phyloP scores from a whole-genome alignment of 768 basidiomycete genomes.

The Collybiopsis confluens region DNA sequence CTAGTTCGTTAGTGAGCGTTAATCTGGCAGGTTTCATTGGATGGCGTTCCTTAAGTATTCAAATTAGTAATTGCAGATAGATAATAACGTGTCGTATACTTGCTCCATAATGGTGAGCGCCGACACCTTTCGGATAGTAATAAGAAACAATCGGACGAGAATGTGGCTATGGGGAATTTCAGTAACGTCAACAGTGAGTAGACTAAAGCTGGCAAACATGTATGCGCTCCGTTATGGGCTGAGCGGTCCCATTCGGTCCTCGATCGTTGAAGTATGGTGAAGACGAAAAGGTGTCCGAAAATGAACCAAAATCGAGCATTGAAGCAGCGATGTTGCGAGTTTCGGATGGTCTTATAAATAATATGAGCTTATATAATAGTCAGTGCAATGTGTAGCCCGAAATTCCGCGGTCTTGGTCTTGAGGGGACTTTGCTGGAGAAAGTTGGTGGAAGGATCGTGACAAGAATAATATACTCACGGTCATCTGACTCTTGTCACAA shows the following conservation, averaged over 20 bases:
- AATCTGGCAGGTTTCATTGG: conserved; percentile 98
- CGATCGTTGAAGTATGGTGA: conserved; percentile 75
- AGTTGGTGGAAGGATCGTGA: too few relatives aligned
- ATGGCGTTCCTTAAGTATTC: conserved; percentile 74
- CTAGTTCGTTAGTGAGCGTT: conserved; percentile 93
- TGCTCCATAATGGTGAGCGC: conserved; percentile 96
- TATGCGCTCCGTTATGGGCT: conserved; percentile 76
- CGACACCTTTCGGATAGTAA: conserved; percentile 92
- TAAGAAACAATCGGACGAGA: conserved; percentile 91
- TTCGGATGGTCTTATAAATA: too few relatives aligned
- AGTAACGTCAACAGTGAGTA: background rate
- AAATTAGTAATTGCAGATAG: background rate
- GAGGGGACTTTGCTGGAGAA: too few relatives aligned
- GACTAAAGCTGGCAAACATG: conserved; percentile 45
- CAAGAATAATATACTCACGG: background rate
- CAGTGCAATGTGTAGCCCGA: too few relatives aligned
- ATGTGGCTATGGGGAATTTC: conserved; percentile 47
- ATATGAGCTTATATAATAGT: too few relatives aligned
- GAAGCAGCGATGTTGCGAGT: too few relatives aligned
- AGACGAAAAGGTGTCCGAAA: conserved; percentile 59
- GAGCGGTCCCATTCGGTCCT: conserved; percentile 63
- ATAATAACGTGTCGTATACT: conserved; percentile 17
- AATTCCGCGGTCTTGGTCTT: too few relatives aligned
- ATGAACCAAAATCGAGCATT: background rate
- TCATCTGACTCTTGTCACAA: background rate